A percentile compares a stretch with the other conserved stretches of the same genome.
These are phyloP conservation scores for Didymella glomerata DNA, from an alignment of 2,329 filamentous ascomycete genomes.

Conservation along the genomic window DNA sequence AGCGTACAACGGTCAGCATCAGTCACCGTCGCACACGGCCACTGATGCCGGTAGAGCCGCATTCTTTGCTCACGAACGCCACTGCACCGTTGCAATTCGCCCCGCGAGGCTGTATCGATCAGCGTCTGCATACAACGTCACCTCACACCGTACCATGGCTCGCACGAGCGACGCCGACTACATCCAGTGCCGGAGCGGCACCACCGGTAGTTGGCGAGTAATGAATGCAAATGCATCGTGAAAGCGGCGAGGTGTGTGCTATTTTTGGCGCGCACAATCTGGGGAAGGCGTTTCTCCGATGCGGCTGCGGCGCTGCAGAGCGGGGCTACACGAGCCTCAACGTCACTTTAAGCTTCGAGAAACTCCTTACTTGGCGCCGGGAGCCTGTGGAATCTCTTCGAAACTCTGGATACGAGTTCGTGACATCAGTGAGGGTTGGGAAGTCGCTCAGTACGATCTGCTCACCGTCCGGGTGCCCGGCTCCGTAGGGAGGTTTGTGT, in stretches of 20 bases:
- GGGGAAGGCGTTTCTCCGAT: conserved; percentile 5
- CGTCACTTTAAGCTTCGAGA: conserved; percentile 9
- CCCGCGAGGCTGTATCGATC: not conserved
- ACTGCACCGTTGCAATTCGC: conserved; percentile 14
- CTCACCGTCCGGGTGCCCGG: not conserved
- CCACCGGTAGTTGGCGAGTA: not conserved
- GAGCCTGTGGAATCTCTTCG: not conserved
- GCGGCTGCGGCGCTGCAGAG: conserved; percentile 9
- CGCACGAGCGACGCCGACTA: conserved; percentile 8
- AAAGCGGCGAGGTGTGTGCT: conserved; percentile 2
- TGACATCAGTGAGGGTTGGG: conserved; percentile 1
- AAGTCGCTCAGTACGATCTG: not conserved
- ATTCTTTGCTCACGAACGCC: conserved; percentile 7
- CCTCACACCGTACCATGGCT: conserved; percentile 7
- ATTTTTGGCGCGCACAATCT: conserved; percentile 12
- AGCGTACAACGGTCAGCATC: not conserved
- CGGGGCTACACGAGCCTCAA: conserved; percentile 14
- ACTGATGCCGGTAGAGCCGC: conserved; percentile 14
- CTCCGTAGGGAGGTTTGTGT: not conserved
- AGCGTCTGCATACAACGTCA: conserved; percentile 1
- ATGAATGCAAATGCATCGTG: not conserved
- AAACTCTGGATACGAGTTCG: conserved; percentile 2
- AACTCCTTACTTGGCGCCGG: not conserved
- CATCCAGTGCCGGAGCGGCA: not conserved
- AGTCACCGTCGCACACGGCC: conserved; percentile 6